phyloP scores from a whole-genome alignment of 345 rosid species.

The Raphanus raphanistrum region DNA sequence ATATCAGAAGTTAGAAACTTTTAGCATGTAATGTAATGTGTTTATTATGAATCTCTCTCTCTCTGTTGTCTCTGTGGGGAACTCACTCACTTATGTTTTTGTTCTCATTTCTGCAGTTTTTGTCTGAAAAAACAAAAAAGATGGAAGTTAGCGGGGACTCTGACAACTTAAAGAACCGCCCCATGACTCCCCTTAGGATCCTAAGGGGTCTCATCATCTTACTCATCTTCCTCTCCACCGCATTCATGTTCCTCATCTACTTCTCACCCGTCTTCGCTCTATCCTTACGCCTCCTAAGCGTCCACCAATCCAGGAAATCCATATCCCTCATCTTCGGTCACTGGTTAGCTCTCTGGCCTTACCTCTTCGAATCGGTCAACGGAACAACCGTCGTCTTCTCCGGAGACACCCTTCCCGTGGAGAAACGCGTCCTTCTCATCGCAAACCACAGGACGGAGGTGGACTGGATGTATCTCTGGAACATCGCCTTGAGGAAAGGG shows the following conservation, averaged over 20 bases:
- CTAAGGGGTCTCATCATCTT: slow-evolving; percentile 66
- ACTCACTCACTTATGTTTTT: background rate
- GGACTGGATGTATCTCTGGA: slow-evolving; percentile 94
- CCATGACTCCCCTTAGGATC: slow-evolving; percentile 61
- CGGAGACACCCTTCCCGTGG: slow-evolving; percentile 58
- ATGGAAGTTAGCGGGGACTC: slow-evolving; percentile 53
- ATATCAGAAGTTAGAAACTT: background rate
- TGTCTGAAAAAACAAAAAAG: background rate
- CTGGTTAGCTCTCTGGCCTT: slow-evolving; percentile 87
- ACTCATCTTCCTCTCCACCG: slow-evolving; percentile 61
- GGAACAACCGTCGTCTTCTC: slow-evolving; percentile 65
- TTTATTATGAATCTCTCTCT: background rate
- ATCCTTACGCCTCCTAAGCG: slow-evolving; percentile 47
- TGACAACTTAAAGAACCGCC: slow-evolving; percentile 52
- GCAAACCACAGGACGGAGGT: slow-evolving; percentile 87
- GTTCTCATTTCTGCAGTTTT: background rate
- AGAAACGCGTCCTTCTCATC: slow-evolving; percentile 63
- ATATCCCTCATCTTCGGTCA: slow-evolving; percentile 58
- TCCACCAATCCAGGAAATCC: slow-evolving; percentile 56
- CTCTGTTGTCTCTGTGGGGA: background rate
- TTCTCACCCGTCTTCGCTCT: slow-evolving; percentile 52
- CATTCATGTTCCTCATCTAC: slow-evolving; percentile 64
- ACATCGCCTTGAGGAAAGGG: slow-evolving; percentile 74
- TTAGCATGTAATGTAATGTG: background rate
- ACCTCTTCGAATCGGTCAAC: slow-evolving; percentile 71